These are phyloP conservation scores for Apiotrichum montevideense DNA, from an alignment of 1,284 basidiomycete genomes.

Conservation along the genomic window DNA sequence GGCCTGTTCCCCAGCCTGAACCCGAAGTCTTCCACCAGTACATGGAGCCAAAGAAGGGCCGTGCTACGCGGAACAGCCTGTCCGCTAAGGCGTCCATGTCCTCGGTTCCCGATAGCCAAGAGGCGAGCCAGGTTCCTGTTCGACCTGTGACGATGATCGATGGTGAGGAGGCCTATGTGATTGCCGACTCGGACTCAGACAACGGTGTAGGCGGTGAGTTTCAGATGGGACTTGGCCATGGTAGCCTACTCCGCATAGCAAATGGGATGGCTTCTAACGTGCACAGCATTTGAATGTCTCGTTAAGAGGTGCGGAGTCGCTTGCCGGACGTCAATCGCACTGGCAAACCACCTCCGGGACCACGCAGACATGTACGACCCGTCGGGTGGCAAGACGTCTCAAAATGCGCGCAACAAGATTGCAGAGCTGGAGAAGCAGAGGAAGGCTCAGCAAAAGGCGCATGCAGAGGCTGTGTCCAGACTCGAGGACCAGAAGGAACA, in stretches of 20 bases:
- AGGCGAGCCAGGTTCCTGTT: background rate
- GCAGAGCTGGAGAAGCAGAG: background rate
- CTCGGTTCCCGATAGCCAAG: too few species aligned
- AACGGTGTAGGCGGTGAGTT: constrained; percentile 1
- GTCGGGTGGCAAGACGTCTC: background rate
- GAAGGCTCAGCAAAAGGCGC: background rate
- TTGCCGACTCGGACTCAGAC: constrained; percentile 6
- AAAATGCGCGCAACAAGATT: background rate
- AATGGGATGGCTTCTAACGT: too few species aligned
- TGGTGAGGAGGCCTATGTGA: constrained; percentile 16
- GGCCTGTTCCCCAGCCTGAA: constrained; percentile 15
- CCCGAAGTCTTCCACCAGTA: constrained; percentile 8
- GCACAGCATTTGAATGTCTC: too few species aligned
- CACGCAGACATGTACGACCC: constrained; percentile 3
- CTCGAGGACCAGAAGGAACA: too few species aligned
- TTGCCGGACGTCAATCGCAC: background rate
- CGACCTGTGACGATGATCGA: constrained; percentile 9
- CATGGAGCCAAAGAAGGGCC: background rate
- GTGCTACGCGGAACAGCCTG: too few species aligned
- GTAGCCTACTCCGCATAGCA: too few species aligned
- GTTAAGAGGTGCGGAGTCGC: too few species aligned
- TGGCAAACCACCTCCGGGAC: constrained; percentile 1
- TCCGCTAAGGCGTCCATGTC: too few species aligned
- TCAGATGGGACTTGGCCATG: background rate
- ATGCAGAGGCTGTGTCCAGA: background rate